Evolutionary conservation across 2,329 filamentous ascomycete species (phyloP).

Genomic region (Chalaropsis ovoidea): DNA sequence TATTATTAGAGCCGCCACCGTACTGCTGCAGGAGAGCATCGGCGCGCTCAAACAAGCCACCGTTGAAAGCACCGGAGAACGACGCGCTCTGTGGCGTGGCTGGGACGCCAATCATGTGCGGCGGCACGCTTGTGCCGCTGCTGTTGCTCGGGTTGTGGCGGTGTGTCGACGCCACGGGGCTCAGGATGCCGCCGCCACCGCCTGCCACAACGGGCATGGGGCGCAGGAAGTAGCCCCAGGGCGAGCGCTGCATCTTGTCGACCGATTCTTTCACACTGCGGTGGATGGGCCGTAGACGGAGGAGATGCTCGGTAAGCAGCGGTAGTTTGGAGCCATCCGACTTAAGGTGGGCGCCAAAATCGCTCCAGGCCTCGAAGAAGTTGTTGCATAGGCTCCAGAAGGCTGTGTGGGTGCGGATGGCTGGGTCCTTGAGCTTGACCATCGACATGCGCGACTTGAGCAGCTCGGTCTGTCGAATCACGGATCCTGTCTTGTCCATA

Average conservation of each 20-base stretch:
- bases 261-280: constrained; percentile 71
- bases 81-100: constrained; percentile 53
- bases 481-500: constrained; percentile 58
- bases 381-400: constrained; percentile 65
- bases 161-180: constrained; percentile 21
- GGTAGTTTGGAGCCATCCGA: constrained; percentile 40
- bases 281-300: constrained; percentile 69
- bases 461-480: constrained; percentile 62
- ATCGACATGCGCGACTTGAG: constrained; percentile 62
- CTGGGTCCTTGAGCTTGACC: constrained; percentile 78
- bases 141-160: constrained; percentile 20
- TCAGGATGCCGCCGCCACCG: constrained; percentile 23
- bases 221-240: constrained; percentile 42
- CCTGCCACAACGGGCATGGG: constrained; percentile 27
- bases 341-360: constrained; percentile 53
- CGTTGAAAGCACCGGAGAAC: constrained; percentile 46
- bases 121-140: constrained; percentile 9
- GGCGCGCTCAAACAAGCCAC: constrained; percentile 51
- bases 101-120: constrained; percentile 58
- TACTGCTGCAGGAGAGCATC: constrained; percentile 47
- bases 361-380: constrained; percentile 60
- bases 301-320: constrained; percentile 57
- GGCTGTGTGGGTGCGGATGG: constrained; percentile 51
- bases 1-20: constrained; percentile 34
- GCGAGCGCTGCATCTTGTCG: constrained; percentile 54